Conservation (phyloP, 2,329 filamentous ascomycete species). For the Chaetomium sp. region DNA sequence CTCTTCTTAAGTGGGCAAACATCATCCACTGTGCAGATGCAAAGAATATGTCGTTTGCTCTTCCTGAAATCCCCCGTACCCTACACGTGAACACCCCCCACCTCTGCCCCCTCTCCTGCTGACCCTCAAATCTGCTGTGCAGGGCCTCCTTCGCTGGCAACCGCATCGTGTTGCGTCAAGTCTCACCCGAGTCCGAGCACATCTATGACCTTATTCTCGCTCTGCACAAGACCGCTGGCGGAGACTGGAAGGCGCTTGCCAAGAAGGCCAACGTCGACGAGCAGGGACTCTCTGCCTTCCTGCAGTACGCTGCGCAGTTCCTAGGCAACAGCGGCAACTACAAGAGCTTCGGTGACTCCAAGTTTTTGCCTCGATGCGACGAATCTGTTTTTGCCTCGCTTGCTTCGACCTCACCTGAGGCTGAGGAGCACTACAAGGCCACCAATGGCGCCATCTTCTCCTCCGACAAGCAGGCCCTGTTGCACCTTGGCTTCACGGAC, state of each 20-base stretch:
- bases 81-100: not conserved
- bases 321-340: constrained; percentile 82
- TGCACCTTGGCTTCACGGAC: constrained; percentile 76
- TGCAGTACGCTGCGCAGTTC: constrained; percentile 78
- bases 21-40: not conserved
- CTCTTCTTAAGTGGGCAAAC: not conserved
- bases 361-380: constrained; percentile 74
- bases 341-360: constrained; percentile 83
- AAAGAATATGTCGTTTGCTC: not conserved
- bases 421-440: constrained; percentile 65
- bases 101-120: not conserved
- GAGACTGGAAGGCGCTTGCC: constrained; percentile 71
- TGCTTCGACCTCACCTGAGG: constrained; percentile 61
- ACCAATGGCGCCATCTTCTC: constrained; percentile 75
- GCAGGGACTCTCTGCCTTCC: constrained; percentile 66
- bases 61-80: not conserved
- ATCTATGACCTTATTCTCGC: constrained; percentile 81
- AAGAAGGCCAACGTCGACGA: constrained; percentile 65
- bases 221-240: constrained; percentile 65
- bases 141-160: constrained; percentile 78
- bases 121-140: constrained; percentile 17
- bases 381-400: constrained; percentile 66
- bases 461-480: constrained; percentile 61
- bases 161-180: constrained; percentile 76
- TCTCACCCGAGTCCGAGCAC: constrained; percentile 77